These are phyloP conservation scores for Sporothrix curviconia DNA, from an alignment of 2,329 filamentous ascomycete species.

Conservation along the genomic window DNA sequence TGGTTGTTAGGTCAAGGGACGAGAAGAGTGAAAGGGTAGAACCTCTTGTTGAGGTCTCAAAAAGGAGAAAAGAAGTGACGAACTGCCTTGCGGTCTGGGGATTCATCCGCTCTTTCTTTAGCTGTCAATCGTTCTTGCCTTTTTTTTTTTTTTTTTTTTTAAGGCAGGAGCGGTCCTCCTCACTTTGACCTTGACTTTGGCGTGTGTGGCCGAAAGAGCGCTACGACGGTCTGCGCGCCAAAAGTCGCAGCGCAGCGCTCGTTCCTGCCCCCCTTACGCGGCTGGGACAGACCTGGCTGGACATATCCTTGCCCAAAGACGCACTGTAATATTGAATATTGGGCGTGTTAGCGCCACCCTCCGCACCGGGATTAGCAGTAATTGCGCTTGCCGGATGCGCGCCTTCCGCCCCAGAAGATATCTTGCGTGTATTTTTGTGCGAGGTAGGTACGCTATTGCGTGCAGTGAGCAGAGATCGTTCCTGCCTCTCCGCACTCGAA, in stretches of 20 bases:
- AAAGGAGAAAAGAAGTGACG: neutral
- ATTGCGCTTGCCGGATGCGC: slow-evolving; percentile 10
- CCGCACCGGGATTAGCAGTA: slow-evolving; percentile 12
- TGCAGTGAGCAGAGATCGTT: neutral
- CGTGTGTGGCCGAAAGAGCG: neutral
- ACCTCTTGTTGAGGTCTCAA: neutral
- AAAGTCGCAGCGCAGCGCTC: neutral
- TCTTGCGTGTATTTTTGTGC: too few relatives aligned
- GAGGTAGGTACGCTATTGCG: neutral
- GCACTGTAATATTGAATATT: slow-evolving; percentile 1
- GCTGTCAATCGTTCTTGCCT: neutral
- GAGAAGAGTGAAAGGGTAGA: neutral
- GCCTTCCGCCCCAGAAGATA: neutral
- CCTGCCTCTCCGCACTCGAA: too few relatives aligned
- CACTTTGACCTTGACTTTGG: neutral
- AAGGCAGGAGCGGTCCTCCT: neutral
- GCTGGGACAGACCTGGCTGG: neutral
- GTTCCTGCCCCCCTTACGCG: neutral
- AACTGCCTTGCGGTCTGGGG: neutral
- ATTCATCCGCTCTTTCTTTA: slow-evolving; percentile 1
- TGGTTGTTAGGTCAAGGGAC: neutral
- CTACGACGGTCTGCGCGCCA: neutral
- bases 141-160: neutral
- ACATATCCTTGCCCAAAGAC: too few relatives aligned
- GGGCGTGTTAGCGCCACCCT: neutral